A percentile compares a stretch with the other conserved stretches of the same genome.
Evolutionary conservation across 169 alveolate genomes (phyloP).

Genomic region (Hepatocystis sp.): DNA sequence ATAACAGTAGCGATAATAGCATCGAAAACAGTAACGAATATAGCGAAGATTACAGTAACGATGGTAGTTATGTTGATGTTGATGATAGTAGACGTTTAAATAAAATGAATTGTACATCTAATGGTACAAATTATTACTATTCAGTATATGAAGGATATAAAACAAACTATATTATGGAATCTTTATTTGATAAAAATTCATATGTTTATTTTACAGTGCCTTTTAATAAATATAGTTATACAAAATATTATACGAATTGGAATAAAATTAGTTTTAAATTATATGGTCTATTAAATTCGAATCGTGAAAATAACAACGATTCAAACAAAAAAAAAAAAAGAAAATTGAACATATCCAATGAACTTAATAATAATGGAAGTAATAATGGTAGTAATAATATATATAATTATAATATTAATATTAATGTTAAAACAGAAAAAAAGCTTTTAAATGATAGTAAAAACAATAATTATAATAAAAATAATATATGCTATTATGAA

Average conservation of each 20-base stretch:
- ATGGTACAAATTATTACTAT: conserved; percentile 32
- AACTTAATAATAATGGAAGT: background rate
- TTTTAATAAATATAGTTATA: conserved; percentile 64
- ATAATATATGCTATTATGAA: background rate
- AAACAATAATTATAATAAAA: too few species aligned
- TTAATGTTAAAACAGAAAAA: too few species aligned
- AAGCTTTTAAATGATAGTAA: too few species aligned
- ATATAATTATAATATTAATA: too few species aligned
- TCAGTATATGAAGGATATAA: conserved; percentile 65
- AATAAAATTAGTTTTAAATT: conserved; percentile 64
- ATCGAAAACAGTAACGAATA: background rate
- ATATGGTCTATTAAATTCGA: conserved; percentile 57
- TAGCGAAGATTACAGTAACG: background rate
- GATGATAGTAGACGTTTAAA: conserved; percentile 37
- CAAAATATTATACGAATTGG: conserved; percentile 69
- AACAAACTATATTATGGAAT: conserved; percentile 72
- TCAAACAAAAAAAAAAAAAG: conserved; percentile 40
- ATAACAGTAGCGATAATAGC: too few species aligned
- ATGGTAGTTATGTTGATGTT: background rate
- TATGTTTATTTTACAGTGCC: conserved; percentile 68
- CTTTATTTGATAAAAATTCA: conserved; percentile 64
- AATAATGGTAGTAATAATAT: background rate
- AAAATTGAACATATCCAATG: background rate
- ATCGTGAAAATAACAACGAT: background rate
- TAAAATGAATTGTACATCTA: conserved; percentile 8